Percentiles rank a stretch among this genome's conserved stretches.
phyloP scores from a whole-genome alignment of 2,329 filamentous ascomycete species.

The Aspergillus jensenii region DNA sequence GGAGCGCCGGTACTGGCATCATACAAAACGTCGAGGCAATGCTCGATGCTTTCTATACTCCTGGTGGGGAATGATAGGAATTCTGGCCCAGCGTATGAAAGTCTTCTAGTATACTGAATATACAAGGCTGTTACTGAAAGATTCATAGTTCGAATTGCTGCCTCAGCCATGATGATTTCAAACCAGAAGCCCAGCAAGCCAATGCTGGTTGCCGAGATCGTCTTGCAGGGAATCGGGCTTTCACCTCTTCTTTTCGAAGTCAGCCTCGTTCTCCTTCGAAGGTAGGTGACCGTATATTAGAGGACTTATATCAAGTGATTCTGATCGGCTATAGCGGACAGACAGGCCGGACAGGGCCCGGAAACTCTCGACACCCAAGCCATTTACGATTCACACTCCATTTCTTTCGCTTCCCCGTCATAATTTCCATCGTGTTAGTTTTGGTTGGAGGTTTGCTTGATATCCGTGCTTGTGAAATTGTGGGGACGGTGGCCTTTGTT shows the following conservation, averaged over 20 bases:
- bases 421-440: slow-evolving; percentile 23
- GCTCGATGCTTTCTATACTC: slow-evolving; percentile 25
- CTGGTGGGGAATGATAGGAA: slow-evolving; percentile 28
- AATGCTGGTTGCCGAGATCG: slow-evolving; percentile 22
- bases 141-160: slow-evolving; percentile 26
- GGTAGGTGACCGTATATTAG: slow-evolving; percentile 14
- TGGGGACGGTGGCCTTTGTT: slow-evolving; percentile 22
- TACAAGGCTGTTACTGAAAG: background rate
- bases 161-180: slow-evolving; percentile 24
- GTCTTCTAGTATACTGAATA: background rate
- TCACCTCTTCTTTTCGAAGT: slow-evolving; percentile 31
- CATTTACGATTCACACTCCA: slow-evolving; percentile 22
- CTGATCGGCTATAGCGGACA: slow-evolving; percentile 23
- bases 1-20: slow-evolving; percentile 30
- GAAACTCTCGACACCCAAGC: slow-evolving; percentile 25
- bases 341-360: slow-evolving; percentile 24
- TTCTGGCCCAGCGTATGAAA: slow-evolving; percentile 25
- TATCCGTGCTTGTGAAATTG: slow-evolving; percentile 17
- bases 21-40: slow-evolving; percentile 16
- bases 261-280: slow-evolving; percentile 27
- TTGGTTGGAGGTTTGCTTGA: slow-evolving; percentile 21
- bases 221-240: slow-evolving; percentile 27
- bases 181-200: slow-evolving; percentile 15
- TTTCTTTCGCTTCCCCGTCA: slow-evolving; percentile 26
- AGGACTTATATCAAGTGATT: background rate